A percentile compares a stretch with the other conserved stretches of the same genome.
These are phyloP conservation scores for Solanum pimpinellifolium DNA, from an alignment of 257 asterid genomes.

Conservation along the genomic window DNA sequence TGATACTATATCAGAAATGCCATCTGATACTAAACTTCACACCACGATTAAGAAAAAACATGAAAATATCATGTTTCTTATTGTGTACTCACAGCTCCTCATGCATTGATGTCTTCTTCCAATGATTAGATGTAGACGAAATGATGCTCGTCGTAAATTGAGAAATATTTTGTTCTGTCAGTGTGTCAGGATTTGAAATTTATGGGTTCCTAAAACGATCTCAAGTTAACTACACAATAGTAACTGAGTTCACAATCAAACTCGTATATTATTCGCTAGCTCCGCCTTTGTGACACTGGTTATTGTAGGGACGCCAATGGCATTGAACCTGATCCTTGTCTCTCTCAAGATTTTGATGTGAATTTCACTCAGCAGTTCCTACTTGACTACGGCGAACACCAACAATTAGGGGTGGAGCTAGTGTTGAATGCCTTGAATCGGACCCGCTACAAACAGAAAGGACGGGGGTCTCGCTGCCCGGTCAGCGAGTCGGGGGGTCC, in stretches of 20 bases:
- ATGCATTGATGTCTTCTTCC: neutral
- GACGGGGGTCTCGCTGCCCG: no score
- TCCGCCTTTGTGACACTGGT: neutral
- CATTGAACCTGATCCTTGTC: no score
- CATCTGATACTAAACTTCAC: neutral
- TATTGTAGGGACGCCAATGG: no score
- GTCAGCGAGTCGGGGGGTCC: no score
- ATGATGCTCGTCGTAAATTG: neutral
- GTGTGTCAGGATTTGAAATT: neutral
- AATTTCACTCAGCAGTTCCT: neutral
- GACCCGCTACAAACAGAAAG: no score
- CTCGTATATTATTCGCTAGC: neutral
- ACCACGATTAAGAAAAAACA: neutral
- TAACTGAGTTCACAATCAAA: neutral
- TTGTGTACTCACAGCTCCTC: neutral
- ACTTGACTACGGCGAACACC: neutral
- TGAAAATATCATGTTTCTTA: neutral
- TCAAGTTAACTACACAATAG: neutral
- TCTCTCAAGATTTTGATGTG: neutral
- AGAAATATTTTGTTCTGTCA: neutral
- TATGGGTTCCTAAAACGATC: neutral
- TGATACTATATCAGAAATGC: neutral
- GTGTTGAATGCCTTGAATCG: no score
- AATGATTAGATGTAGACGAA: neutral
- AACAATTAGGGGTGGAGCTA: neutral